Base-by-base conservation (phyloP, 768 basidiomycete species). In the Epithele typhae region DNA sequence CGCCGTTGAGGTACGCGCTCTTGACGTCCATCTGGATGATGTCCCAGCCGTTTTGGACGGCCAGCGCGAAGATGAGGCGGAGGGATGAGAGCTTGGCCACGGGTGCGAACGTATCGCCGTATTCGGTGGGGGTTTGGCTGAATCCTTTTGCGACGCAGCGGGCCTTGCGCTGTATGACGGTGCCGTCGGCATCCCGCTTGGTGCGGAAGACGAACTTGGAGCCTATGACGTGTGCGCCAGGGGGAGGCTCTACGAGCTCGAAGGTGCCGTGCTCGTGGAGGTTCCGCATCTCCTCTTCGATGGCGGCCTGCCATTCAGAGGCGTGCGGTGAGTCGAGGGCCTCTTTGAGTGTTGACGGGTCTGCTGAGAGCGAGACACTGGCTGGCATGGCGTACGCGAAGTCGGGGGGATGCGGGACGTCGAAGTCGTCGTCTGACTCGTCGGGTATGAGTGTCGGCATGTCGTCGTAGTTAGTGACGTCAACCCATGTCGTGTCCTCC, bases 1-100 rank as follows among this genome's bases (percentile, higher is more conserved):
- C 21, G 0, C 52, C 52, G 21, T 65, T 58, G 21, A 65, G 60
- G 37, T 59, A 66, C 2, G 62, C 68, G 0, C 54, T 57, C 33
- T 67, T 66, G 32, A 72, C 47, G 45, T 70, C 67, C 5, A 69
- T 45, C 43, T 67, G 64, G 6, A 64, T 54, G 1, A 69, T 35
- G 1, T 61, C 57, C 51, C 62, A 62, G 42, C 58, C 56, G 15
- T 46, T 19, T 0, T 33, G 2, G 1, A 60, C 61, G 2, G 62
- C 60, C 15, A 64, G 21, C 1, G 60, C 60, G 10, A 67, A 49
- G 11, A 66, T 44, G 18, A 51, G 30, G 8, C 59, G 56, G 43
- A 65, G 49, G 0, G 63, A 64, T 9, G 59, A 49, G 21, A 57
- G 46, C 7, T 50, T 49, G 5, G 59, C 64, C 3, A 58, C 59